Base-by-base conservation (phyloP, 345 rosid species). In the Raphanus sativus region DNA sequence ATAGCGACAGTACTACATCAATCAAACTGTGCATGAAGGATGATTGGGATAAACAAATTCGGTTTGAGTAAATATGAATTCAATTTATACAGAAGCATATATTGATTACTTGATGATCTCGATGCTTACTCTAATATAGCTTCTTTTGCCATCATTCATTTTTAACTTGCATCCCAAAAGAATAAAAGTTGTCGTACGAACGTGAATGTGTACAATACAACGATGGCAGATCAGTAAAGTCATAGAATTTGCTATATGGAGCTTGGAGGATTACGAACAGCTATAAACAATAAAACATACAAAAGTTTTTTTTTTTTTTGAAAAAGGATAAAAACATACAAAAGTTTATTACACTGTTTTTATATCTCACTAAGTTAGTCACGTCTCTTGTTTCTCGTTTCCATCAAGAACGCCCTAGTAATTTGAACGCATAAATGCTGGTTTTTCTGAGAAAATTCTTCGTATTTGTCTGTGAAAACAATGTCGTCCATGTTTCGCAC, bases 401-500 rank as follows among this genome's bases (percentile, higher is more conserved):
- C 90, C 61, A 75, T 64, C 55, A 90, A 76, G 56, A 84, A 87
- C 2, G 90, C 91, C 71, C 96, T 89, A 1, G 95, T 90, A 36
- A 91, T 81, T 67, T 90, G 87, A 30, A 89, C 89, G 25, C 85
- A 85, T 62, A 91, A 77, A 83, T 82, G 85, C 0, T 90, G 87
- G 4, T 87, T 90, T 79, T 84, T 87, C 30, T 75, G 63, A 6
- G 87, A 88, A 77, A 91, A 91, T 7, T 26, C 82, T 75, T 90
- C 96, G 48, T 79, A 91, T 70, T 84, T 88, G 9, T 85, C 30
- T 2, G 96, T 78, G 62, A 84, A 89, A 75, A 82, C 89, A 0
- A 90, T 28, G 10, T 82, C 93, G 60, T 90, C 91, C 78, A 91
- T 82, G 85, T 90, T 90, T 74, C 65, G 62, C 48, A 88, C 83